These are phyloP conservation scores for Xerocomellus intermedius DNA, from an alignment of 768 basidiomycete genomes.

Conservation along the genomic window DNA sequence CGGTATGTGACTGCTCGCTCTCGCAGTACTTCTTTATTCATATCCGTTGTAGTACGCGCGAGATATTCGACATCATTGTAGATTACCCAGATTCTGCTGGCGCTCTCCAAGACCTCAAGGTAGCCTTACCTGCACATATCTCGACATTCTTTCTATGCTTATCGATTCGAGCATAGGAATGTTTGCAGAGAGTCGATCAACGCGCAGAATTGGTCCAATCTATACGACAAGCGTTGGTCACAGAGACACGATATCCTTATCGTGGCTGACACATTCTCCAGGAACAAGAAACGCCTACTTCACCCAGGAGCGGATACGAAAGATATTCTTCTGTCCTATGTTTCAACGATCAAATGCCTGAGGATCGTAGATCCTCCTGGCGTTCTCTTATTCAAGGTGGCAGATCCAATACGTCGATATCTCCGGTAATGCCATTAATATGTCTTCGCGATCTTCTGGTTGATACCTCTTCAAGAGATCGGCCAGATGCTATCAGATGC, in stretches of 20 bases:
- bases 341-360: conserved; percentile 87
- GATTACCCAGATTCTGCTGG: conserved; percentile 87
- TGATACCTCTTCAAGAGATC: conserved; percentile 49
- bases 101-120: conserved; percentile 85
- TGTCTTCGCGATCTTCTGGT: not conserved
- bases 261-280: conserved; percentile 31
- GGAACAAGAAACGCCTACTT: conserved; percentile 82
- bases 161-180: conserved; percentile 49
- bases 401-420: conserved; percentile 88
- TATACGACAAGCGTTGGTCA: conserved; percentile 70
- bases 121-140: conserved; percentile 23
- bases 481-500: conserved; percentile 90
- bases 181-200: conserved; percentile 77
- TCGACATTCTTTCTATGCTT: not conserved
- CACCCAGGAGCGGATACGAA: conserved; percentile 97
- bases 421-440: conserved; percentile 55
- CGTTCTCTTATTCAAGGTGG: conserved; percentile 89
- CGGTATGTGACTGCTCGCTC: conserved; percentile 49
- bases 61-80: conserved; percentile 96
- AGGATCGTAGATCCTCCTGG: conserved; percentile 91
- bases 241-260: not conserved
- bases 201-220: conserved; percentile 71
- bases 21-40: not conserved
- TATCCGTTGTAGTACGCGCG: conserved; percentile 50
- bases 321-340: conserved; percentile 86